A percentile compares a stretch with the other conserved stretches of the same genome.
Evolutionary conservation across 1,139 yeast genomes (phyloP).

Genomic region (Tardiomyces blankii): DNA sequence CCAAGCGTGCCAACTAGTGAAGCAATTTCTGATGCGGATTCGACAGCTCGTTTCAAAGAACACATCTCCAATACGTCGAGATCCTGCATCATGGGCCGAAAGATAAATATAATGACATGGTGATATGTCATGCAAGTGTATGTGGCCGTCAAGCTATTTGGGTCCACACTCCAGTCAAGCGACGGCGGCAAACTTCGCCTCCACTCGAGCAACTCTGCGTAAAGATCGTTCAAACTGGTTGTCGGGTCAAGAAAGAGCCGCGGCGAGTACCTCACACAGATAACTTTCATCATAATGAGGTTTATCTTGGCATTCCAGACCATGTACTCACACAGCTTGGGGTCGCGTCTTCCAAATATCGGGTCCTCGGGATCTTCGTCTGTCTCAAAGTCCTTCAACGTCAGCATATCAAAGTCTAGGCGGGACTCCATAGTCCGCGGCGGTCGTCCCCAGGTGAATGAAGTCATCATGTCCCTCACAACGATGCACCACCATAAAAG

Average conservation of each 20-base stretch:
- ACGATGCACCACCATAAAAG: constrained; percentile 10
- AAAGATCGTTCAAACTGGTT: constrained; percentile 1
- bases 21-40: constrained; percentile 11
- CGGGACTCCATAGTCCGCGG: constrained; percentile 7
- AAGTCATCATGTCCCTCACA: constrained; percentile 8
- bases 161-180: constrained; percentile 7
- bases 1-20: constrained; percentile 8
- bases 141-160: constrained; percentile 4
- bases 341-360: constrained; percentile 5
- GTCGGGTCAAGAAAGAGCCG: constrained; percentile 3
- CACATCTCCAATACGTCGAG: constrained; percentile 3
- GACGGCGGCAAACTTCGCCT: constrained; percentile 3
- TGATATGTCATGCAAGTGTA: constrained; percentile 7
- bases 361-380: constrained; percentile 6
- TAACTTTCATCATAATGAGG: constrained; percentile 4
- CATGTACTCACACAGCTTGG: constrained; percentile 3
- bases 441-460: constrained; percentile 9
- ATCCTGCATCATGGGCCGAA: constrained; percentile 7
- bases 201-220: constrained; percentile 5
- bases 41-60: constrained; percentile 7
- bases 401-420: constrained; percentile 8
- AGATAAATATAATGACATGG: constrained; percentile 8
- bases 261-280: constrained; percentile 7
- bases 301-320: constrained; percentile 8
- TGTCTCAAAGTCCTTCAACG: constrained; percentile 6